Evolutionary conservation across 805 yeast species (phyloP).

Genomic region (Clavispora carvajalis): DNA sequence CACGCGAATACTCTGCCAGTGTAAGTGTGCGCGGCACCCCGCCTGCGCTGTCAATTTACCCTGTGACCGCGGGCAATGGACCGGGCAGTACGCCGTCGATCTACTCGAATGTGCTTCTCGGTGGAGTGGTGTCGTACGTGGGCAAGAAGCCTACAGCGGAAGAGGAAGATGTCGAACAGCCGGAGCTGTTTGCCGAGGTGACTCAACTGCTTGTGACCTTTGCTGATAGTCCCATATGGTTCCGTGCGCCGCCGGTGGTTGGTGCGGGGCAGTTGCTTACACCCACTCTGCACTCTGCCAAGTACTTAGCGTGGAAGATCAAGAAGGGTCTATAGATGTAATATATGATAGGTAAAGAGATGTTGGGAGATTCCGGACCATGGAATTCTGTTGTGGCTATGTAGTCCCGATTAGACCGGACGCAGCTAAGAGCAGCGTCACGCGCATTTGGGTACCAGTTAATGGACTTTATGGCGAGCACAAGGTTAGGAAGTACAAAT

Average conservation of each 20-base stretch:
- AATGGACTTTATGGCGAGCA: too few relatives aligned
- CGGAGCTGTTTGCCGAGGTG: conserved; percentile 2
- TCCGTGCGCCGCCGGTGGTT: conserved; percentile 58
- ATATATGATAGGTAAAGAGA: neutral
- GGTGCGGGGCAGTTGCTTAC: conserved; percentile 20
- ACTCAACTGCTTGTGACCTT: conserved; percentile 13
- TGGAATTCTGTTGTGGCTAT: too few relatives aligned
- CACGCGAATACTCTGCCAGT: conserved; percentile 1
- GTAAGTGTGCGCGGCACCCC: conserved; percentile 9
- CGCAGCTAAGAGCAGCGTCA: too few relatives aligned
- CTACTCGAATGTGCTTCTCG: conserved; percentile 33
- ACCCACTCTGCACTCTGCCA: conserved; percentile 67
- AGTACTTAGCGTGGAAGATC: conserved; percentile 50
- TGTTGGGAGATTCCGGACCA: too few relatives aligned
- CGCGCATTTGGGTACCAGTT: too few relatives aligned
- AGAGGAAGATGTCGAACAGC: conserved; percentile 5
- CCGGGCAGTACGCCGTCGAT: conserved; percentile 28
- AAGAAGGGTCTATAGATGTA: conserved; percentile 1
- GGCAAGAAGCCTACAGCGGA: conserved; percentile 3
- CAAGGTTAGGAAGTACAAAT: too few relatives aligned
- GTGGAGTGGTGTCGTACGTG: conserved; percentile 36
- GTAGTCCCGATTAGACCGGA: too few relatives aligned
- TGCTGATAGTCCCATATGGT: conserved; percentile 44
- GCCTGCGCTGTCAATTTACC: conserved; percentile 6
- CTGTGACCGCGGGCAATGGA: conserved; percentile 11